phyloP scores from a whole-genome alignment of 352 stramenopile genomes.

The Globisporangium paroecandrum region DNA sequence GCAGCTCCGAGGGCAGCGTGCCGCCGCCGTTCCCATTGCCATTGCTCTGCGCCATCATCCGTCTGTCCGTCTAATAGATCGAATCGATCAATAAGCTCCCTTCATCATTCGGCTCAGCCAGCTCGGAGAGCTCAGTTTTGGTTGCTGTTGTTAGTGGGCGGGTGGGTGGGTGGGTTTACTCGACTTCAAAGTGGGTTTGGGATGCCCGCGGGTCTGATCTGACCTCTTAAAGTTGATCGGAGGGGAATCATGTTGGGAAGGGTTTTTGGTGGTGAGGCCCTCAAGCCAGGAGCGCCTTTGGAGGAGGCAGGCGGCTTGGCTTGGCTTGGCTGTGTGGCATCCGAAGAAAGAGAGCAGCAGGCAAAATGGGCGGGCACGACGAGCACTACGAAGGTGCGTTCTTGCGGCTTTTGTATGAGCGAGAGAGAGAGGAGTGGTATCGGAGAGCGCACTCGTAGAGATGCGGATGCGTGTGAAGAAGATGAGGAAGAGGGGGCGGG shows the following conservation, averaged over 20 bases:
- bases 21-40: slow-evolving; percentile 4
- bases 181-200: background rate
- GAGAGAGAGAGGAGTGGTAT: background rate
- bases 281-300: slow-evolving; percentile 21
- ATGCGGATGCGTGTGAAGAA: background rate
- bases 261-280: slow-evolving; percentile 10
- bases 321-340: slow-evolving; percentile 25
- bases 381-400: slow-evolving; percentile 62
- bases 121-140: background rate
- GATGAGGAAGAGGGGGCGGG: background rate
- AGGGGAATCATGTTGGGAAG: background rate
- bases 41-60: slow-evolving; percentile 21
- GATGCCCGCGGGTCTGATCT: background rate
- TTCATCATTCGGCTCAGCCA: background rate
- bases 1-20: slow-evolving; percentile 53
- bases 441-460: background rate
- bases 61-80: background rate
- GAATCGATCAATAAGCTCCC: slow-evolving; percentile 3
- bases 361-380: slow-evolving; percentile 59
- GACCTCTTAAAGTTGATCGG: background rate
- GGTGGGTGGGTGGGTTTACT: background rate
- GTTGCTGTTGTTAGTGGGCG: background rate
- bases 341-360: slow-evolving; percentile 28
- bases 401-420: background rate
- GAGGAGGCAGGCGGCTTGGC: slow-evolving; percentile 8